These are phyloP conservation scores for Pleurostoma richardsiae DNA, from an alignment of 2,329 filamentous ascomycete genomes.

Conservation along the genomic window DNA sequence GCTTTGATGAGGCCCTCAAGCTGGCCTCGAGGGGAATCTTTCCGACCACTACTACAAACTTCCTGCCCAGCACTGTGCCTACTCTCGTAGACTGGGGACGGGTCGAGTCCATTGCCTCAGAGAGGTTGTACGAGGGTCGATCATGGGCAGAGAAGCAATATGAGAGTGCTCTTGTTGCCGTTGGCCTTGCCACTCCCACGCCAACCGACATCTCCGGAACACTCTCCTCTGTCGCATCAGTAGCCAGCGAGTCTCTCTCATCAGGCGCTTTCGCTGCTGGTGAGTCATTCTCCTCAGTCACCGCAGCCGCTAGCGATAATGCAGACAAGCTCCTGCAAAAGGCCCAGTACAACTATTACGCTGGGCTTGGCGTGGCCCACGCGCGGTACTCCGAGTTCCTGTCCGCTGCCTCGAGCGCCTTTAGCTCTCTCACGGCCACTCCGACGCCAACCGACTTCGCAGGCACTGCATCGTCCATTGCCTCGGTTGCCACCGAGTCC, in stretches of 20 bases:
- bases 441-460: slow-evolving; percentile 53
- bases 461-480: slow-evolving; percentile 38
- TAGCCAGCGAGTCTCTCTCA: slow-evolving; percentile 36
- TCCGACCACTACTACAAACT: slow-evolving; percentile 36
- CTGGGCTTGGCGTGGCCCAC: slow-evolving; percentile 72
- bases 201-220: slow-evolving; percentile 26
- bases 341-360: slow-evolving; percentile 66
- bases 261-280: slow-evolving; percentile 28
- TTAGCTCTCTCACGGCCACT: slow-evolving; percentile 55
- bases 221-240: slow-evolving; percentile 12
- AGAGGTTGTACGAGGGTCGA: slow-evolving; percentile 65
- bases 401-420: slow-evolving; percentile 63
- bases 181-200: slow-evolving; percentile 58
- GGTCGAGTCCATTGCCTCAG: slow-evolving; percentile 62
- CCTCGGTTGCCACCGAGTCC: slow-evolving; percentile 40
- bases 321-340: slow-evolving; percentile 56
- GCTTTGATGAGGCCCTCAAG: slow-evolving; percentile 49
- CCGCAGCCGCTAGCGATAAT: slow-evolving; percentile 27
- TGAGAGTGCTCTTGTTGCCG: slow-evolving; percentile 59
- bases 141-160: slow-evolving; percentile 68
- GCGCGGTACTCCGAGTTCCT: slow-evolving; percentile 74
- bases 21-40: slow-evolving; percentile 46
- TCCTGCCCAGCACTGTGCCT: slow-evolving; percentile 22
- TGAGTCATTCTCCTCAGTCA: slow-evolving; percentile 7
- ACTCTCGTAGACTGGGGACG: slow-evolving; percentile 41